Evolutionary conservation across 345 rosid species (phyloP).

Genomic region (Eucalyptus coolabah): DNA sequence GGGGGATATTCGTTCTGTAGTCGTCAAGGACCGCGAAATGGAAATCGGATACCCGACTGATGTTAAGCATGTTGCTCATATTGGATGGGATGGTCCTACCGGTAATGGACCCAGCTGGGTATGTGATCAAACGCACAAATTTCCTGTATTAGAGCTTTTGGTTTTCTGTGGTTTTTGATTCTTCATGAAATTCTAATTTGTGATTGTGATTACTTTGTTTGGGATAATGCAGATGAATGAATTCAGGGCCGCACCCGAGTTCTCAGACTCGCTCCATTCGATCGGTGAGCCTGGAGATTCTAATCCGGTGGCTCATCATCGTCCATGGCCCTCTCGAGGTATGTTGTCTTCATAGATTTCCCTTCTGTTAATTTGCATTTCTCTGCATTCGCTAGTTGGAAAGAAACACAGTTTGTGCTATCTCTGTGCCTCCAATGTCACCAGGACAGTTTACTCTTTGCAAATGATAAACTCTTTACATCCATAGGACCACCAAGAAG

Average conservation of each 20-base stretch:
- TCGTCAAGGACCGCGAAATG: slow-evolving; percentile 65
- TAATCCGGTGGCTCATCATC: slow-evolving; percentile 15
- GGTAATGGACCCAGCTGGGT: slow-evolving; percentile 83
- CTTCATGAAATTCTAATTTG: background rate
- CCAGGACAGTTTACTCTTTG: background rate
- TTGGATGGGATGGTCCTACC: slow-evolving; percentile 76
- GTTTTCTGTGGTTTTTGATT: background rate
- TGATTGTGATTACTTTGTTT: background rate
- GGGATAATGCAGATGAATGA: slow-evolving; percentile 62
- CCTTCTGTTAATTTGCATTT: background rate
- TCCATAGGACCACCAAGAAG: background rate
- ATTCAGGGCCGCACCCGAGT: slow-evolving; percentile 57
- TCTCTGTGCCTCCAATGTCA: background rate
- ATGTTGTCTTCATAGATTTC: background rate
- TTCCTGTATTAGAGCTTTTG: background rate
- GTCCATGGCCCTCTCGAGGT: slow-evolving; percentile 60
- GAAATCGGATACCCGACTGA: slow-evolving; percentile 91
- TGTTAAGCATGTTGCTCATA: slow-evolving; percentile 87
- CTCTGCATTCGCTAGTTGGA: background rate
- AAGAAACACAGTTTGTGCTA: background rate
- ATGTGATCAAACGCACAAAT: slow-evolving; percentile 5
- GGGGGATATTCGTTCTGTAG: slow-evolving; percentile 5
- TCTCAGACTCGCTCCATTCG: slow-evolving; percentile 30
- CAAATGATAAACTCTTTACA: background rate
- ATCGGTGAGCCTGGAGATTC: slow-evolving; percentile 24